These are phyloP conservation scores for Hibiscus trionum DNA, from an alignment of 345 rosid species.

Conservation along the genomic window DNA sequence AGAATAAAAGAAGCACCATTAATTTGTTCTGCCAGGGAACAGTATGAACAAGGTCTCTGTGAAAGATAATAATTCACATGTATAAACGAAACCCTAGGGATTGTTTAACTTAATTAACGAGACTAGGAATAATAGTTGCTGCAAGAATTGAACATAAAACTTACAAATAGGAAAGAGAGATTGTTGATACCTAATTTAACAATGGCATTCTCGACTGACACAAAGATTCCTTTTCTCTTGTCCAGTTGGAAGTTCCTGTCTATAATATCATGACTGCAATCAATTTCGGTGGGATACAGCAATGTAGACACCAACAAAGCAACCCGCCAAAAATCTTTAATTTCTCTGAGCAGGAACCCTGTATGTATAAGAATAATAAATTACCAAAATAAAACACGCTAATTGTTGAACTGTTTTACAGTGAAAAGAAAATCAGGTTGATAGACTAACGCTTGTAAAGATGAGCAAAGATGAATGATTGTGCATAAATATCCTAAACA, in stretches of 20 bases:
- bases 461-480: not conserved
- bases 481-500: not conserved
- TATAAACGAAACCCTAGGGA: not conserved
- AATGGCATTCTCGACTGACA: constrained; percentile 45
- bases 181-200: constrained; percentile 39
- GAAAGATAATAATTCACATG: not conserved
- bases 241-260: constrained; percentile 37
- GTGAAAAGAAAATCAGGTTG: not conserved
- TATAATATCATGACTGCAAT: constrained; percentile 24
- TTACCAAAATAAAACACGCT: not conserved
- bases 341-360: constrained; percentile 74
- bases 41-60: not conserved
- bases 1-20: not conserved
- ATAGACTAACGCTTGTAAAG: not conserved
- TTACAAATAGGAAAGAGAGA: not conserved
- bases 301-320: constrained; percentile 57
- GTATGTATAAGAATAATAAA: constrained; percentile 8
- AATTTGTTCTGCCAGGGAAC: not conserved
- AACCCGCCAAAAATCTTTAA: constrained; percentile 82
- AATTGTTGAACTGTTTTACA: not conserved
- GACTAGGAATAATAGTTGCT: not conserved
- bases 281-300: constrained; percentile 35
- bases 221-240: constrained; percentile 42
- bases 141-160: not conserved
- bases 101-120: not conserved